Evolutionary conservation across 805 yeast genomes (phyloP).

Genomic region (Wickerhamomyces strasburgensis): DNA sequence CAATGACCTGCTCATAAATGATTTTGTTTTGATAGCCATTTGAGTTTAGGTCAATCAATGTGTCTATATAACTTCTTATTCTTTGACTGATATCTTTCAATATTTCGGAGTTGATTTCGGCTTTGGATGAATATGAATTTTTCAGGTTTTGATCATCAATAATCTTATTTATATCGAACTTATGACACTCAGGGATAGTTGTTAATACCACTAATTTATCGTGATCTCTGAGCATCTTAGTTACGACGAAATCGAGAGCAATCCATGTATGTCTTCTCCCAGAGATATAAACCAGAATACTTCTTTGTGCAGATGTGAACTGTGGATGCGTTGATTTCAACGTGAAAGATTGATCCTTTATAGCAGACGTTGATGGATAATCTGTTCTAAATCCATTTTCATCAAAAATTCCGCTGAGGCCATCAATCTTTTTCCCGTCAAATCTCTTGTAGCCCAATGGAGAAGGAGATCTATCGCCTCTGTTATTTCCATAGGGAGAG

Average conservation of each 20-base stretch:
- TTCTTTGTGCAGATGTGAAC: conserved; percentile 28
- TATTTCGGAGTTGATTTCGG: conserved; percentile 3
- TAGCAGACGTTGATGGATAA: conserved; percentile 19
- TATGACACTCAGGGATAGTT: conserved; percentile 32
- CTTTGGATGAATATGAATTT: too few species aligned
- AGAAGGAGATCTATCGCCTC: conserved; percentile 1
- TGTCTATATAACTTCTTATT: conserved; percentile 36
- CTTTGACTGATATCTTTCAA: conserved; percentile 3
- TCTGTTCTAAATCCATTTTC: conserved; percentile 18
- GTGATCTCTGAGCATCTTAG: conserved; percentile 51
- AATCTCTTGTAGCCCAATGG: too few species aligned
- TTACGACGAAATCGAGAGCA: conserved; percentile 65
- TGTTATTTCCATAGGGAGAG: conserved; percentile 11
- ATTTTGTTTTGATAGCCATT: too few species aligned
- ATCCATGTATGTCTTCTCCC: conserved; percentile 83
- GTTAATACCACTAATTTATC: conserved; percentile 64
- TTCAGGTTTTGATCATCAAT: too few species aligned
- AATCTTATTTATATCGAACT: too few species aligned
- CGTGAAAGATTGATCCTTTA: conserved; percentile 14
- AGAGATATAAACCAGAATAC: conserved; percentile 57
- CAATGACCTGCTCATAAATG: conserved; percentile 52
- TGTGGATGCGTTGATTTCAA: conserved; percentile 1
- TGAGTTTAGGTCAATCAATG: conserved; percentile 4
- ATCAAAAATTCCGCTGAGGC: background rate
- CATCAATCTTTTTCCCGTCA: too few species aligned